phyloP scores from a whole-genome alignment of 768 basidiomycete species.

The Boletus reticulatus region DNA sequence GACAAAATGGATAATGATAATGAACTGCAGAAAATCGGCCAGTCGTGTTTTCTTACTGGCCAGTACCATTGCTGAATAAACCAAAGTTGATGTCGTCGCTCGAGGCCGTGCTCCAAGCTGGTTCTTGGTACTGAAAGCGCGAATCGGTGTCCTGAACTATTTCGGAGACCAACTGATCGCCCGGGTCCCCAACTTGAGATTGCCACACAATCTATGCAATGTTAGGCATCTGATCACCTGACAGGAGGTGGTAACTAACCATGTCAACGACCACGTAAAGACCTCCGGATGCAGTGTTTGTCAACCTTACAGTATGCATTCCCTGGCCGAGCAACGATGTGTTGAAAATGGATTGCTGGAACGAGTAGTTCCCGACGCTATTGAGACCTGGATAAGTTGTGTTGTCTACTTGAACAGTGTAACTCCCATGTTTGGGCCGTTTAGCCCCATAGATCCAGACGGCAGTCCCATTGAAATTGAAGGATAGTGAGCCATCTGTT shows the following conservation, averaged over 20 bases:
- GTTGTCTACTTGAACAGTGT: conserved; percentile 42
- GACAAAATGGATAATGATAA: background rate
- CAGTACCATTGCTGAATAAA: conserved; percentile 41
- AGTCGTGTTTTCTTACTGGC: conserved; percentile 33
- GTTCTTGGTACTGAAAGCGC: conserved; percentile 38
- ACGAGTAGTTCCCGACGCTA: conserved; percentile 31
- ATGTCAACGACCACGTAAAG: conserved; percentile 47
- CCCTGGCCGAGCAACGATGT: conserved; percentile 31
- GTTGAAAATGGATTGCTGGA: conserved; percentile 43
- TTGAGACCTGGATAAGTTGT: conserved; percentile 23
- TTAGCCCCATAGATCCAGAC: conserved; percentile 51
- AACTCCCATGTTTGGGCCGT: conserved; percentile 43
- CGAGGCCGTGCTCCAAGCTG: conserved; percentile 35
- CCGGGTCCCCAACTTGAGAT: conserved; percentile 22
- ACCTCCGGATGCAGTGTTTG: conserved; percentile 33
- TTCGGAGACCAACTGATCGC: conserved; percentile 15
- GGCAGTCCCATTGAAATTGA: conserved; percentile 49
- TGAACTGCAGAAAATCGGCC: background rate
- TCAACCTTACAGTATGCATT: conserved; percentile 35
- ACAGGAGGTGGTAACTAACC: conserved; percentile 14
- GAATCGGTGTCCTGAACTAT: conserved; percentile 38
- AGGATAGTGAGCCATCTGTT: conserved; percentile 33
- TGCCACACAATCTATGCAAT: conserved; percentile 29
- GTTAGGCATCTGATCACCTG: background rate
- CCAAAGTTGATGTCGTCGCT: conserved; percentile 29